These are phyloP conservation scores for Fennellomyces sp. DNA, from an alignment of 371 early-diverging fungal genomes.

Conservation along the genomic window DNA sequence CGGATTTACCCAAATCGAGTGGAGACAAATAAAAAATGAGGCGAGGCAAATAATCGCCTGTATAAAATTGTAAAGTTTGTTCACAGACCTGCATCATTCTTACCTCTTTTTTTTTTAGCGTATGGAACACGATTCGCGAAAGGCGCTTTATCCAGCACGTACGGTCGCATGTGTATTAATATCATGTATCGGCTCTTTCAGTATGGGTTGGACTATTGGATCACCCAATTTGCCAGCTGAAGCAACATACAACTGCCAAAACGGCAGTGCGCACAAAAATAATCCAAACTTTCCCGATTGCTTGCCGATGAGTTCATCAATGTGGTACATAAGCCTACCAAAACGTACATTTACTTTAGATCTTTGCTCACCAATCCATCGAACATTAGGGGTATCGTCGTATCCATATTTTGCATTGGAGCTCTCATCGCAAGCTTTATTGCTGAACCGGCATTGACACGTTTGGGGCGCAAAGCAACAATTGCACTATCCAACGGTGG, in stretches of 20 bases:
- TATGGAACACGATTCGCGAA: constrained; percentile 30
- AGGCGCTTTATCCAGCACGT: constrained; percentile 24
- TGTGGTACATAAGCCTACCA: constrained; percentile 5
- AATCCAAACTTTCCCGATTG: constrained; percentile 14
- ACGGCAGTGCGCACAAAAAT: constrained; percentile 6
- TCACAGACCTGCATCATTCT: not conserved
- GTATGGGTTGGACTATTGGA: constrained; percentile 41
- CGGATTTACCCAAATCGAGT: not conserved
- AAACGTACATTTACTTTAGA: too few relatives aligned
- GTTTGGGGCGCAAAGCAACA: constrained; percentile 67
- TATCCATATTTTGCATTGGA: constrained; percentile 71
- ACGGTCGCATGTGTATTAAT: constrained; percentile 31
- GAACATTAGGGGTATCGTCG: constrained; percentile 57
- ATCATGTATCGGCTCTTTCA: constrained; percentile 28
- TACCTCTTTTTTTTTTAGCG: not conserved
- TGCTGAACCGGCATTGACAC: constrained; percentile 59
- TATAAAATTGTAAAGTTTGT: not conserved
- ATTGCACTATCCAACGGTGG: constrained; percentile 65
- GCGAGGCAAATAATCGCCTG: constrained; percentile 4
- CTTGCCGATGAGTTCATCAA: constrained; percentile 11
- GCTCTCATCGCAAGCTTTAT: constrained; percentile 72
- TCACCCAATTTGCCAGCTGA: constrained; percentile 36
- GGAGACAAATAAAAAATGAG: constrained; percentile 2
- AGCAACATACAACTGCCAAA: constrained; percentile 7
- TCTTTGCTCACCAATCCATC: not conserved